Base-by-base conservation (phyloP, 305 asterid species). In the Fraxinus nigra region DNA sequence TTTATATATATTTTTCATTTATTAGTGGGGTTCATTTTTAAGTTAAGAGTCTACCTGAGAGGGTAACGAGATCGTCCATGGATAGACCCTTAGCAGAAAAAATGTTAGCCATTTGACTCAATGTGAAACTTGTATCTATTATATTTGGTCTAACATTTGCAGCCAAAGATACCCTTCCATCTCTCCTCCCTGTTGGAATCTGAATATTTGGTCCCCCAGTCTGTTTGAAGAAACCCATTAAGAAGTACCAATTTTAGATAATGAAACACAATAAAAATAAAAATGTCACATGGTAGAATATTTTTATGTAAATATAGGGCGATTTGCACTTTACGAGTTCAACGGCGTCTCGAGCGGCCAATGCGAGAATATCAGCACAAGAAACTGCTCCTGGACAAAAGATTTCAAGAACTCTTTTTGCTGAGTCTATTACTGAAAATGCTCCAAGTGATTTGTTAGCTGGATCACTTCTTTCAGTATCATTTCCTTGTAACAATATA, bases 331-430 rank as follows among this genome's bases (percentile, higher is more conserved):
- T 46, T 92, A 93, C 98, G 37, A 85, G 87, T 89, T 91, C 91
- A 46, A 93, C 94, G 11, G 97, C 92, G 65, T 93, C 98, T 86
- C 98, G 84, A 35, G 97, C 98, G 14, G 95, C 93, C 85, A 93
- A 84, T 63, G 92, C 95, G 46, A 92, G 85, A 73, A 93, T 86
- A 84, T 93, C 98, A 20, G 98, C 95, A 82, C 98, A 93, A 86
- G 98, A 93, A 84, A 93, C 97, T 28, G 80, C 89, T 83, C 82
- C 86, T 0, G 97, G 95, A 78, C 98, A 93, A 72, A 92, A 91
- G 56, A 90, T 10, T 82, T 93, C 98, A 18, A 92, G 86, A 81
- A 90, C 78, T 70, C 93, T 88, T 83, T 93, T 93, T 0, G 93
- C 94, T 2, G 94, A 86, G 34, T 93, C 97, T 38, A 92, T 88